Base-by-base conservation (phyloP, 2,329 filamentous ascomycete genomes). In the Cladophialophora immunda region DNA sequence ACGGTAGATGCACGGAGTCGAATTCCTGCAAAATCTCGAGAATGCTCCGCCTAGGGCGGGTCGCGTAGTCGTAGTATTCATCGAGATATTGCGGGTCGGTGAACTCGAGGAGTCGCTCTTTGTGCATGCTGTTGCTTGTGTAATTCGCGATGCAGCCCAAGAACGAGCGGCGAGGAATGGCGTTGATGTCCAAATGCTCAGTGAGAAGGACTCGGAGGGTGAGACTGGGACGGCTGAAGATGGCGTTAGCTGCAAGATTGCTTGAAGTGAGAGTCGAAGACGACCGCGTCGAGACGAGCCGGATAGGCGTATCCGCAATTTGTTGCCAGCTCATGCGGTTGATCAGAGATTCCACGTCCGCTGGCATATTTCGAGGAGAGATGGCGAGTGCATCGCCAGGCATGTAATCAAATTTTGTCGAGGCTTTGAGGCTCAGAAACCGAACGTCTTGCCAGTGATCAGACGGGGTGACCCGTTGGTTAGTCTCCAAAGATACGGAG, bases 1-100 rank as follows among this genome's bases (percentile, higher is more conserved):
- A 92, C 0, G 95, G 94, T 1, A 99, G 88, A 68, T 89, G 90
- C 62, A 98, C 90, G 0, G 87, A 90, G 50, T 91, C 86, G 73
- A 99, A 99, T 73, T 99, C 95, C 64, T 94, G 89, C 30, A 99
- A 85, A 3, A 97, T 90, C 79, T 99, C 95, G 5, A 99, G 82
- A 65, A 98, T 97, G 66, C 92, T 96, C 36, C 95, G 90, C 36
- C 93, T 90, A 0, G 94, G 92, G 8, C 95, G 89, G 0, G 94
- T 94, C 0, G 95, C 95, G 76, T 99, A 99, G 79, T 99, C 94
- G 81, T 92, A 98, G 64, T 97, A 90, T 73, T 99, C 95, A 73
- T 98, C 93, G 5, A 94, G 87, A 73, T 90, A 92, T 54, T 91
- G 86, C 0, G 92, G 88, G 73, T 91, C 87, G 1, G 89, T 89